Conservation (phyloP, 2,329 filamentous ascomycete species). For the Moelleriella libera region DNA sequence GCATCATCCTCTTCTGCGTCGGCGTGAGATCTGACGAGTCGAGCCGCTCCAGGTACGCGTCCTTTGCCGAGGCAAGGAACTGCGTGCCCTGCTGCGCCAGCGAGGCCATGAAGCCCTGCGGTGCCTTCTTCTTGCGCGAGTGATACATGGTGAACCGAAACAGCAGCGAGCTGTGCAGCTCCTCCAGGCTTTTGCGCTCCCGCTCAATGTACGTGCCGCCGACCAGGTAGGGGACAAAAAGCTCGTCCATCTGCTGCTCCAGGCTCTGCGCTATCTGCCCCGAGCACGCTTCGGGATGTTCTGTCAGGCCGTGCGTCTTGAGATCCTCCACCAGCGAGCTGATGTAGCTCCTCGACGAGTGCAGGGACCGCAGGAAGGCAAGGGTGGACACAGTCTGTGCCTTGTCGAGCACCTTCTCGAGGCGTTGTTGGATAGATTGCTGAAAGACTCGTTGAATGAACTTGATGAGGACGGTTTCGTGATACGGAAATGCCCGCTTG, state of each 20-base stretch:
- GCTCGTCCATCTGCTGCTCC: conserved; percentile 62
- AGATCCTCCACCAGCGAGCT: conserved; percentile 79
- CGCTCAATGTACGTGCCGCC: conserved; percentile 58
- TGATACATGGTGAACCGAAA: conserved; percentile 98
- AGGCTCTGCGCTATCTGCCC: conserved; percentile 68
- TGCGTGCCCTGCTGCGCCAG: conserved; percentile 84
- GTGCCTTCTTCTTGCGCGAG: conserved; percentile 71
- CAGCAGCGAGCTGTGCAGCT: conserved; percentile 76
- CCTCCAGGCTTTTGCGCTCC: conserved; percentile 57
- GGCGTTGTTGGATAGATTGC: conserved; percentile 88
- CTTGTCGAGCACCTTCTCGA: conserved; percentile 93
- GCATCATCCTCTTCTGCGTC: conserved; percentile 81
- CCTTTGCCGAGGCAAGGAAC: conserved; percentile 72
- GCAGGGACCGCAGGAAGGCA: conserved; percentile 79
- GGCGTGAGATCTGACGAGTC: conserved; percentile 79
- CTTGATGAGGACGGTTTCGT: conserved; percentile 82
- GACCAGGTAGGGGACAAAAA: conserved; percentile 58
- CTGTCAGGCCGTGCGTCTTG: conserved; percentile 86
- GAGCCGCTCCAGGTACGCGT: conserved; percentile 78
- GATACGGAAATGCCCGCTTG: conserved; percentile 88
- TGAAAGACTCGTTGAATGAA: conserved; percentile 96
- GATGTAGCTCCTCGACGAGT: conserved; percentile 84
- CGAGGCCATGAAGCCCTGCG: conserved; percentile 84
- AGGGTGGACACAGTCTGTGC: conserved; percentile 83
- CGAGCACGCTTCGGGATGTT: conserved; percentile 84